These are phyloP conservation scores for Candida berthetii DNA, from an alignment of 805 yeast genomes.

Conservation along the genomic window DNA sequence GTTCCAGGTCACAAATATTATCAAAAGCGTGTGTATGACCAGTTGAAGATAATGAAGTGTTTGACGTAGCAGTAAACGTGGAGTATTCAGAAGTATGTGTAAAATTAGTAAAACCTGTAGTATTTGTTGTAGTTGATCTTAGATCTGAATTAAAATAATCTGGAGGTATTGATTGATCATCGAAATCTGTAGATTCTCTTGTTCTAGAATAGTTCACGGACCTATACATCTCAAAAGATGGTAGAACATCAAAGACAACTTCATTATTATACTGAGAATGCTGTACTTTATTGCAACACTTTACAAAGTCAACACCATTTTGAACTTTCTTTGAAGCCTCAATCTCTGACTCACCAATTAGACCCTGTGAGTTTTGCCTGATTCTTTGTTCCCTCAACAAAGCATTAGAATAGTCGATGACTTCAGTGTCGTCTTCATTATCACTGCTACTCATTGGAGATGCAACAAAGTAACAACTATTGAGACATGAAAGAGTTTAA, in stretches of 20 bases:
- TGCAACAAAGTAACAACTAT: too few species aligned
- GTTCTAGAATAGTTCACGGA: constrained; percentile 29
- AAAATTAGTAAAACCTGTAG: too few species aligned
- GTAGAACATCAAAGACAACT: constrained; percentile 45
- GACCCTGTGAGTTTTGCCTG: not conserved
- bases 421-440: not conserved
- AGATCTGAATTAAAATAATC: too few species aligned
- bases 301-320: not conserved
- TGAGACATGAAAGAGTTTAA: too few species aligned
- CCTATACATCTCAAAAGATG: constrained; percentile 66
- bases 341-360: not conserved
- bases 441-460: too few species aligned
- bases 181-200: constrained; percentile 11
- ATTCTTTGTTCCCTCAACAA: not conserved
- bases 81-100: too few species aligned
- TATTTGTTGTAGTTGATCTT: too few species aligned
- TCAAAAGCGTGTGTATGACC: too few species aligned
- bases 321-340: not conserved
- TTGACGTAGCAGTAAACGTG: too few species aligned
- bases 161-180: too few species aligned
- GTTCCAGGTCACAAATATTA: too few species aligned
- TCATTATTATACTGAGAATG: constrained; percentile 4
- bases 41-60: too few species aligned
- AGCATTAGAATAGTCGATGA: not conserved
- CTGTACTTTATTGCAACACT: not conserved